phyloP scores from a whole-genome alignment of 768 basidiomycete species.

The Filobasidium wieringae region DNA sequence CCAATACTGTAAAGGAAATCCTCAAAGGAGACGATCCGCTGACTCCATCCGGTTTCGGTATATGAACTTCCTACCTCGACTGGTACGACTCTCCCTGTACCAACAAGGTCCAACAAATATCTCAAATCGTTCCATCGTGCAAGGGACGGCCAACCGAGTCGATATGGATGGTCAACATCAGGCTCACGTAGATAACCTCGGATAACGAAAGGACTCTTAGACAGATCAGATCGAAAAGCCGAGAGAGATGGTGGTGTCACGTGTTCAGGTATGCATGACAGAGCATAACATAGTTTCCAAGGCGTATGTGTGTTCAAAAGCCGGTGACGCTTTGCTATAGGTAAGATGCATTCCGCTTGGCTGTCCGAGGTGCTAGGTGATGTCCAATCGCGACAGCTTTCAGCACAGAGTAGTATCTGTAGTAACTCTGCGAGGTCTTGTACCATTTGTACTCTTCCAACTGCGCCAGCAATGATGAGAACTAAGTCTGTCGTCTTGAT shows the following conservation, averaged over 20 bases:
- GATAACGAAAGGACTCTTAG: slow-evolving; percentile 59
- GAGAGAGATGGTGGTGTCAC: slow-evolving; percentile 49
- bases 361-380: no score
- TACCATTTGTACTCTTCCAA: slow-evolving; percentile 57
- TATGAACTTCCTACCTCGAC: slow-evolving; percentile 83
- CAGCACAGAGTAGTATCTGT: background rate
- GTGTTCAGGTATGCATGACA: slow-evolving; percentile 42
- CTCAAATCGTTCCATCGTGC: slow-evolving; percentile 56
- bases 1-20: slow-evolving; percentile 49
- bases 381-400: slow-evolving; percentile 2
- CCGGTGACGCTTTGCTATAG: no score
- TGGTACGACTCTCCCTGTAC: slow-evolving; percentile 73
- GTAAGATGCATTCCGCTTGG: no score
- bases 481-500: slow-evolving; percentile 62
- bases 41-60: slow-evolving; percentile 66
- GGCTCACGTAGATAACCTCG: slow-evolving; percentile 43
- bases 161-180: background rate
- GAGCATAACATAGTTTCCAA: slow-evolving; percentile 16
- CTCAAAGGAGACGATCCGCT: slow-evolving; percentile 65
- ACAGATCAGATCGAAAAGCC: slow-evolving; percentile 45
- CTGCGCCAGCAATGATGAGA: slow-evolving; percentile 70
- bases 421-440: slow-evolving; percentile 51
- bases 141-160: slow-evolving; percentile 60
- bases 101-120: slow-evolving; percentile 62
- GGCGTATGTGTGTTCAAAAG: no score